Base-by-base conservation (phyloP, 23 red algal species). In the Gracilaria domingensis region DNA sequence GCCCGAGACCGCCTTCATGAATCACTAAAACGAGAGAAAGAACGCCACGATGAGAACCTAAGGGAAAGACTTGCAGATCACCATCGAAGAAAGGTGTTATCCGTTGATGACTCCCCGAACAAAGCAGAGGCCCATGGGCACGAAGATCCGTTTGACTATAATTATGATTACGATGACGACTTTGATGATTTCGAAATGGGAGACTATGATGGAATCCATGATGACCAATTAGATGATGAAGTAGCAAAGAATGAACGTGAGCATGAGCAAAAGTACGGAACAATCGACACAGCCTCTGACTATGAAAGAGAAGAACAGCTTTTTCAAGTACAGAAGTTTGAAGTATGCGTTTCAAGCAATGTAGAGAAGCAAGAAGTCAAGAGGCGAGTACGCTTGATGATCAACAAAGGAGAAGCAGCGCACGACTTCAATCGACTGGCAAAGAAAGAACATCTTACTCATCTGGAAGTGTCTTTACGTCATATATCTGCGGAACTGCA, bases 361-460 rank as follows among this genome's bases (percentile, higher is more conserved):
- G 83, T 28, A 58, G 53, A 87, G 16, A 87, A 72, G 16, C 53
- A 87, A 55, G 79, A 83, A 47, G 56, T 59, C 76, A 79, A 77
- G 23, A 48, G 71, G 38, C 89, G 89, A 48, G 79, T 92, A 18
- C 78, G 89, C 23, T 57, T 92, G 23, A 24, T 92, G 24, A 76
- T 92, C n/a, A 71, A 84, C 79, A 92, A 84, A 62, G 89, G 89
- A 32, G 89, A 92, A 18, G 42, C 79, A 47, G 89, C 89, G 21
- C 89, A 92, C 23, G 89, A 92, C 54, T 84, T 71, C 33, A 75
- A 58, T 66, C 21, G 80, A 84, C 67, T 92, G 32, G 89, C 89
- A 28, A 92, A 92, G 40, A 92, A 92, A 59, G 89, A 92, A 50
- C 89, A 92, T 38, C 40, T 92, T 14, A 66, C 89, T 8, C 79